phyloP scores from a whole-genome alignment of 208 protist genomes.

The Leishmania lainsoni region DNA sequence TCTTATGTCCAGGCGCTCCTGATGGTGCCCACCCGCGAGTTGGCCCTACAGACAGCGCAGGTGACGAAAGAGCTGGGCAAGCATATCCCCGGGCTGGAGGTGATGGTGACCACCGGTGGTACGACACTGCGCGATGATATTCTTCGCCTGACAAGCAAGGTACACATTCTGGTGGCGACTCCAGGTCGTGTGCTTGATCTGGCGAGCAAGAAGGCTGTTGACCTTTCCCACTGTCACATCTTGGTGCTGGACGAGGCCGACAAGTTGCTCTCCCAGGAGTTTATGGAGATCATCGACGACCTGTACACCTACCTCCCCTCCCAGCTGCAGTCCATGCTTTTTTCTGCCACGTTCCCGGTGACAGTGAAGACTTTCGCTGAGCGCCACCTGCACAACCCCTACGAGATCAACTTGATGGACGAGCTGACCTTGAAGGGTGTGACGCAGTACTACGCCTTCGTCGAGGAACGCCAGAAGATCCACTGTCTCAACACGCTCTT shows the following conservation, averaged over 20 bases:
- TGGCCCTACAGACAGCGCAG: conserved; percentile 98
- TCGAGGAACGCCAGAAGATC: conserved; percentile 99
- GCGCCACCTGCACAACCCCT: conserved; percentile 93
- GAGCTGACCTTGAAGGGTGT: conserved; percentile 98
- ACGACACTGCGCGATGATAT: conserved; percentile 99
- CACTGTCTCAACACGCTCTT: conserved; percentile 99
- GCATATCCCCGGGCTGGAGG: conserved; percentile 94
- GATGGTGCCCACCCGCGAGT: conserved; percentile 98
- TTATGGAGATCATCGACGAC: conserved; percentile 95
- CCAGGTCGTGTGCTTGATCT: conserved; percentile 98
- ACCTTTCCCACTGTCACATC: conserved; percentile 93
- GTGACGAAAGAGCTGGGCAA: conserved; percentile 99
- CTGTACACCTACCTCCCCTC: conserved; percentile 92
- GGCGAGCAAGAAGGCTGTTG: conserved; percentile 95
- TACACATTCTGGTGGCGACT: conserved; percentile 99
- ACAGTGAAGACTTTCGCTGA: conserved; percentile 96
- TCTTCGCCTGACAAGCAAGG: conserved; percentile 94
- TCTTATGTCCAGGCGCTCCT: conserved; percentile 97
- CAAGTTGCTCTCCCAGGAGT: conserved; percentile 98
- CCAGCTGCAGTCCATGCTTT: conserved; percentile 96
- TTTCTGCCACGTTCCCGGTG: conserved; percentile 99
- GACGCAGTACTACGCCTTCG: conserved; percentile 99
- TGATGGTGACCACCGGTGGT: conserved; percentile 98
- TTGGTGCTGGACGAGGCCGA: conserved; percentile 99
- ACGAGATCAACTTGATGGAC: conserved; percentile 99